These are phyloP conservation scores for Mrakia gelida DNA, from an alignment of 768 basidiomycete species.

Conservation along the genomic window DNA sequence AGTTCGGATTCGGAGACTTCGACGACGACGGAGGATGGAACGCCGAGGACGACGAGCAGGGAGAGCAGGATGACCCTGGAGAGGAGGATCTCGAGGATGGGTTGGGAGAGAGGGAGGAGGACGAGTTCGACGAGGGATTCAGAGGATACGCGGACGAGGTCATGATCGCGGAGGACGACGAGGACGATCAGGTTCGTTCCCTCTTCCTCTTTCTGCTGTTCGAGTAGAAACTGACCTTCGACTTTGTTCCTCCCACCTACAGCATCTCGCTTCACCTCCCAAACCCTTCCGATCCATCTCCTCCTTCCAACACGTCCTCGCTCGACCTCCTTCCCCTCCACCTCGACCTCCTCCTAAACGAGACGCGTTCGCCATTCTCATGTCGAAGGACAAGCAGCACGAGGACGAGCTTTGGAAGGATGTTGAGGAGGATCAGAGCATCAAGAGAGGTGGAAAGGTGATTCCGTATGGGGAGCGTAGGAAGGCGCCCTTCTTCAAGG, in stretches of 20 bases:
- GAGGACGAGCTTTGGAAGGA: conserved; percentile 69
- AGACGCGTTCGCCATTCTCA: conserved; percentile 73
- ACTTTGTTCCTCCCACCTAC: conserved; percentile 20
- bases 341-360: conserved; percentile 34
- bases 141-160: conserved; percentile 37
- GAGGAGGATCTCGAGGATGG: conserved; percentile 41
- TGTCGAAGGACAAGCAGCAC: conserved; percentile 74
- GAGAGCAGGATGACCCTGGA: conserved; percentile 34
- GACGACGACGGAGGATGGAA: conserved; percentile 65
- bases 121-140: conserved; percentile 34
- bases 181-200: conserved; percentile 29
- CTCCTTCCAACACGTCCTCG: conserved; percentile 36
- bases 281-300: conserved; percentile 33
- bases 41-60: conserved; percentile 42
- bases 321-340: conserved; percentile 32
- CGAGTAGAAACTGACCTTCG: conserved; percentile 40
- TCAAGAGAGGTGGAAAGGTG: conserved; percentile 31
- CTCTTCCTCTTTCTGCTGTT: background rate
- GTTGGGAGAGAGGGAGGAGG: conserved; percentile 24
- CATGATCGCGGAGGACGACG: conserved; percentile 36
- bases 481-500: conserved; percentile 91
- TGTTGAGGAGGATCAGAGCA: conserved; percentile 43
- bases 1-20: conserved; percentile 56
- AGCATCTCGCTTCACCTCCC: conserved; percentile 40
- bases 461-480: conserved; percentile 49